Evolutionary conservation across 371 early-diverging fungal genomes (phyloP), one percentile per base, ranked within the genome.

Genomic region (Neoconidiobolus thromboides): DNA sequence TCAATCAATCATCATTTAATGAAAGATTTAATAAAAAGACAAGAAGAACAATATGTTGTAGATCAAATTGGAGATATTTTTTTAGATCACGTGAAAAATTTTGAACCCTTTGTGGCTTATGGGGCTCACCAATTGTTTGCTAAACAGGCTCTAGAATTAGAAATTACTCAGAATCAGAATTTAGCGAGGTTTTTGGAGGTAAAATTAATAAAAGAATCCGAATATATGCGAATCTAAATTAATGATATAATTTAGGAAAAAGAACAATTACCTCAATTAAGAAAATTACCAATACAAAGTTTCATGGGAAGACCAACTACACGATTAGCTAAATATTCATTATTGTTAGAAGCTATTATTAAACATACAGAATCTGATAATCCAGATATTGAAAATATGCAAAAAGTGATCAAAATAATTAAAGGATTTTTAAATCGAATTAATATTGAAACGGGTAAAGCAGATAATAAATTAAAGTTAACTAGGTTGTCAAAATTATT

Each of bases 221-320:
- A 41, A 4, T 0, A n/a, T 51, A 39, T 4, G 48, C n/a, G 9
- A 39, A 55, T n/a, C 14, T 12, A 3, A 41, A 4, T 0, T 10
- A 47, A 39, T 5, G 48, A 40, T 15, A 55, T 42, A 10, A 36
- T 56, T 4, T 66, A 86, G 73, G 78, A 76, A 59, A 77, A 78
- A 0, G 88, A 89, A 54, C 74, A 85, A 4, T 61, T 73, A 15
- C 87, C 90, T 10, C 82, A 85, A 64, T 81, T 85, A 48, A 75
- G 93, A 15, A 91, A 87, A 65, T 70, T 93, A 40, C 83, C 82
- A 56, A 66, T 87, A 43, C 81, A 85, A 62, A 82, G 82, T 14
- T 94, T 92, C 67, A 66, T 94, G 58, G 83, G 83, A 0, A 72
- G 84, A 38, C 95, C 95, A 1, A 88, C 91, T 0, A 85, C 91